Conservation (phyloP, 495 filamentous ascomycete genomes). For the Sphaerosporella brunnea region DNA sequence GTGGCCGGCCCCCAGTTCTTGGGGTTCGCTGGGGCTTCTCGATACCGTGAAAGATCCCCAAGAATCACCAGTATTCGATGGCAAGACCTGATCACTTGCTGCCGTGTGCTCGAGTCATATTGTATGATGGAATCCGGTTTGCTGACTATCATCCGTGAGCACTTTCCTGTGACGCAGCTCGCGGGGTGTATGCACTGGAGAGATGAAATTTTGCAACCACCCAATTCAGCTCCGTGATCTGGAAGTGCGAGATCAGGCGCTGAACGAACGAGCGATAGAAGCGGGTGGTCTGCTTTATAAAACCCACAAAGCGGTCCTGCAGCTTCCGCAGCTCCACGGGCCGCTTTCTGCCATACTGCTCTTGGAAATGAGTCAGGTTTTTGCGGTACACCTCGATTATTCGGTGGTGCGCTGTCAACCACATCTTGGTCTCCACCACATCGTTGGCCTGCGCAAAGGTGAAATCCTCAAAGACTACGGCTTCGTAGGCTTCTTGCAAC, state of each 20-base stretch:
- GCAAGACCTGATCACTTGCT: slow-evolving; percentile 48
- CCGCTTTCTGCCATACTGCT: slow-evolving; percentile 40
- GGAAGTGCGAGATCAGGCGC: slow-evolving; percentile 52
- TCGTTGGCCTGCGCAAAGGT: slow-evolving; percentile 43
- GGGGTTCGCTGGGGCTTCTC: slow-evolving; percentile 49
- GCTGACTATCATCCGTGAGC: background rate
- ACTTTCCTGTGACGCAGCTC: no score
- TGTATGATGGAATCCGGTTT: slow-evolving; percentile 2
- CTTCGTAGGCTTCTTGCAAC: slow-evolving; percentile 37
- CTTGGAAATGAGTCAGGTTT: slow-evolving; percentile 27
- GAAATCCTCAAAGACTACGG: slow-evolving; percentile 55
- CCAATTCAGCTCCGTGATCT: slow-evolving; percentile 53
- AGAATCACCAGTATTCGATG: slow-evolving; percentile 69
- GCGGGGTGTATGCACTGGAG: slow-evolving; percentile 30
- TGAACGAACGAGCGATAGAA: slow-evolving; percentile 80
- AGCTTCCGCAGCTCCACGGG: slow-evolving; percentile 63
- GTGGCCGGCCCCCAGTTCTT: slow-evolving; percentile 65
- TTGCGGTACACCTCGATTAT: slow-evolving; percentile 64
- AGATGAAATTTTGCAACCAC: slow-evolving; percentile 52
- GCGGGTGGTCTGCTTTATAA: slow-evolving; percentile 66
- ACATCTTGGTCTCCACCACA: slow-evolving; percentile 53
- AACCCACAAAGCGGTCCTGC: slow-evolving; percentile 59
- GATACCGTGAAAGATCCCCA: slow-evolving; percentile 82
- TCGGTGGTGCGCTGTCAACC: slow-evolving; percentile 58
- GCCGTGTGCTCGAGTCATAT: slow-evolving; percentile 26